Percentiles rank a stretch among this genome's conserved stretches.
Conservation (phyloP, 495 filamentous ascomycete species). For the Aspergillus steynii region DNA sequence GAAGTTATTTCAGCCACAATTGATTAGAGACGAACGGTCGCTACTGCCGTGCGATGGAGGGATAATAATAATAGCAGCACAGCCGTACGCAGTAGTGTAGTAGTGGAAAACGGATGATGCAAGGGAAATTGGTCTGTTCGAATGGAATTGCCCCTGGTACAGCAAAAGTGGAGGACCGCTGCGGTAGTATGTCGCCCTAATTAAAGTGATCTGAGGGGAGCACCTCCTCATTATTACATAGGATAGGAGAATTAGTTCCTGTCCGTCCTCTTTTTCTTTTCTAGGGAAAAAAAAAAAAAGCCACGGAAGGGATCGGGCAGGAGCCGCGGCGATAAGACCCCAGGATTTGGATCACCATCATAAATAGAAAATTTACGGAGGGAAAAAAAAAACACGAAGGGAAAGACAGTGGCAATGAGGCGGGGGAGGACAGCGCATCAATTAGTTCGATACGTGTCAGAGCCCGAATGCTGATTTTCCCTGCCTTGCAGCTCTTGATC, state of each 20-base stretch:
- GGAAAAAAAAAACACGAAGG: slow-evolving; percentile 1
- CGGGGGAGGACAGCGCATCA: slow-evolving; percentile 26
- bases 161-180: slow-evolving; percentile 9
- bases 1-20: slow-evolving; percentile 22
- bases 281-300: neutral
- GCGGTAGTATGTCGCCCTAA: slow-evolving; percentile 6
- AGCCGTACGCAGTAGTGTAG: neutral
- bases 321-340: slow-evolving; percentile 4
- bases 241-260: neutral
- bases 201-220: slow-evolving; percentile 7
- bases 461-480: slow-evolving; percentile 23
- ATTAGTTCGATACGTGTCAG: slow-evolving; percentile 29
- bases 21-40: slow-evolving; percentile 11
- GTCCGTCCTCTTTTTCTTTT: neutral
- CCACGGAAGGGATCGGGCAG: slow-evolving; percentile 11
- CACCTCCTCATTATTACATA: slow-evolving; percentile 9
- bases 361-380: slow-evolving; percentile 7
- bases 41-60: slow-evolving; percentile 9
- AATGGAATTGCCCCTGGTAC: slow-evolving; percentile 2
- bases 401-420: slow-evolving; percentile 21
- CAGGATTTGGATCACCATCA: neutral
- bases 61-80: neutral
- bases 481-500: slow-evolving; percentile 26
- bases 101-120: slow-evolving; percentile 9
- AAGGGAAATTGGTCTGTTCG: slow-evolving; percentile 14